Evolutionary conservation across 2,329 filamentous ascomycete genomes (phyloP), one percentile per base, ranked within the genome.

Genomic region (Fusarium odoratissimum): DNA sequence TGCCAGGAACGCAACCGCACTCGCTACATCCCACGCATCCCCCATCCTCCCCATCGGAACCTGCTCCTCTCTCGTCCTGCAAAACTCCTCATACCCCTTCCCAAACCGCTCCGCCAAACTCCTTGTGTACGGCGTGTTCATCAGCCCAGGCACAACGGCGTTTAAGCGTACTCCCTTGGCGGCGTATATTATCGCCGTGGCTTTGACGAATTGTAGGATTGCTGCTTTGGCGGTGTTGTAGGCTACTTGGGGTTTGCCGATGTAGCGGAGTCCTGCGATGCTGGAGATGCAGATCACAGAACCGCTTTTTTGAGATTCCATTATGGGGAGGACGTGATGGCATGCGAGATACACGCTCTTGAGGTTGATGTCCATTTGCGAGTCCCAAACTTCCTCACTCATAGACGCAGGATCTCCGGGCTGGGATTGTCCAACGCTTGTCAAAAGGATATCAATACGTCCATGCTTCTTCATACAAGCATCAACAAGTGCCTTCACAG

Each of bases 1-100:
- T 6, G 84, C 89, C 60, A 91, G 80, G 71, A 90, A 91, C 17
- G 88, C 75, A 9, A 85, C 88, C 2, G 88, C 84, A 76, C 88
- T 84, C 0, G 88, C 87, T 9, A 91, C 86, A 78, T 91, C 90
- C 81, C 87, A 88, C 1, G 88, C 86, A 76, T 88, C 86, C 0
- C 89, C 89, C 85, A 91, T 90, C 38, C 80, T 82, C 0, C 88
- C 88, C 82, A 88, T 87, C 0, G 89, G 90, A 2, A 90, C 88
- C 74, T 90, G 88, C 11, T 79, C 79, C 58, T 89, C 84, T 66
- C 89, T 85, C 69, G 85, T 85, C 64, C 81, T 81, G 57, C 84
- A 80, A 68, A 89, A 89, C 49, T 83, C 86, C 37, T 85, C 85
- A 83, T 30, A 85, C 83, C 1, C 82, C 86, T 1, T 66, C 57